Conservation (phyloP, 257 asterid species). For the Primulina huaijiensis region DNA sequence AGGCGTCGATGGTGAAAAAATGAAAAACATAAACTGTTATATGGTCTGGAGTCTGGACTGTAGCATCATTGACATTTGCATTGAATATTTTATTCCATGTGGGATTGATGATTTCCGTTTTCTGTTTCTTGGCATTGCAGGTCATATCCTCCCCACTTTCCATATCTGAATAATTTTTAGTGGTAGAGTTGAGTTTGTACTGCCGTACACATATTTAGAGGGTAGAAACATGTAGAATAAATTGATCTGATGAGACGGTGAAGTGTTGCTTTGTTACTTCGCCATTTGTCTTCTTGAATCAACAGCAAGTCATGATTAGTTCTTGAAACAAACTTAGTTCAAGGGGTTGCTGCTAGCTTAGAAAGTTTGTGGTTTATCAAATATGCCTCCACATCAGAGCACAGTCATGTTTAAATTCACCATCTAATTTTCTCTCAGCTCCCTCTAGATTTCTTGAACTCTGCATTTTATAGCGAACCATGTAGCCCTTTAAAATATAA, state of each 20-base stretch:
- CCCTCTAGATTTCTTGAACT: slow-evolving; percentile 6
- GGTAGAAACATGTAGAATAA: slow-evolving; percentile 9
- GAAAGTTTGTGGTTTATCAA: slow-evolving; percentile 14
- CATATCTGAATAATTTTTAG: slow-evolving; percentile 6
- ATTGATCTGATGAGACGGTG: background rate
- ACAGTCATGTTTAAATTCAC: background rate
- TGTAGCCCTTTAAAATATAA: background rate
- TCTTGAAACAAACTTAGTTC: slow-evolving; percentile 14
- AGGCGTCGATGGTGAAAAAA: no score
- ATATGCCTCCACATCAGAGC: background rate
- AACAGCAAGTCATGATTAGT: background rate
- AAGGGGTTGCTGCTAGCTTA: slow-evolving; percentile 8
- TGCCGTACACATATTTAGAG: background rate
- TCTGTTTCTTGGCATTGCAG: slow-evolving; percentile 51
- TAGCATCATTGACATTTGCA: background rate
- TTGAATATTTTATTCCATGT: slow-evolving; percentile 4
- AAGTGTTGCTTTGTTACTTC: background rate
- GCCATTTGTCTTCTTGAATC: background rate
- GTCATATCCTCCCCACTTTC: slow-evolving; percentile 78
- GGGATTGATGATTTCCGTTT: slow-evolving; percentile 12
- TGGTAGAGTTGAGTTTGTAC: slow-evolving; percentile 6
- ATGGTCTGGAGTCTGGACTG: background rate
- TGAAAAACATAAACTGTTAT: no score
- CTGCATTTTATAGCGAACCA: slow-evolving; percentile 2
- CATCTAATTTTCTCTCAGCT: background rate